phyloP scores from a whole-genome alignment of 345 rosid genomes.

The Euphorbia tirucalli region DNA sequence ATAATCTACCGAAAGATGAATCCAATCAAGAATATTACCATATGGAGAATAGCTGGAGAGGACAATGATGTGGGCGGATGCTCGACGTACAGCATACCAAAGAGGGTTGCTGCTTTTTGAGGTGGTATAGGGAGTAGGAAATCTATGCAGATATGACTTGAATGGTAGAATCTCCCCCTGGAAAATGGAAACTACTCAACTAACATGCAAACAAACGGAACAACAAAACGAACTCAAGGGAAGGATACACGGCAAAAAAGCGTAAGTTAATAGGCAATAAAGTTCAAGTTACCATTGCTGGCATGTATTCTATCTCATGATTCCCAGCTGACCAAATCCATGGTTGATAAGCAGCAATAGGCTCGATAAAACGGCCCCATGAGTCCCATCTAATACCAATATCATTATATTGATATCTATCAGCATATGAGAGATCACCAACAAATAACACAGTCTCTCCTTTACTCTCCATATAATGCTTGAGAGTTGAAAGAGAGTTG shows the following conservation, averaged over 20 bases:
- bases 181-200: constrained; percentile 3
- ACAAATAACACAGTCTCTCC: constrained; percentile 36
- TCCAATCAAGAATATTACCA: constrained; percentile 6
- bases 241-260: background rate
- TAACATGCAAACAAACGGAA: constrained; percentile 1
- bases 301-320: constrained; percentile 47
- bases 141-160: constrained; percentile 22
- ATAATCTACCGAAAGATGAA: background rate
- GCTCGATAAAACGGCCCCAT: constrained; percentile 46
- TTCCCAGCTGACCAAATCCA: constrained; percentile 47
- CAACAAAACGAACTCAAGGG: background rate
- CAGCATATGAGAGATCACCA: constrained; percentile 55
- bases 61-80: constrained; percentile 24
- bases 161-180: constrained; percentile 23
- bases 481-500: constrained; percentile 41
- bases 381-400: constrained; percentile 44
- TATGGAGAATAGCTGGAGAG: constrained; percentile 26
- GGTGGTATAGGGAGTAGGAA: constrained; percentile 17
- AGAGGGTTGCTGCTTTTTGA: constrained; percentile 25
- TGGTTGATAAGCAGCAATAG: constrained; percentile 48
- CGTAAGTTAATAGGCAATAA: background rate
- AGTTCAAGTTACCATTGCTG: constrained; percentile 22
- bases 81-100: constrained; percentile 24
- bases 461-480: constrained; percentile 41
- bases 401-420: constrained; percentile 37